These are phyloP conservation scores for Calonectria multiphialidica DNA, from an alignment of 2,329 filamentous ascomycete genomes.

Conservation along the genomic window DNA sequence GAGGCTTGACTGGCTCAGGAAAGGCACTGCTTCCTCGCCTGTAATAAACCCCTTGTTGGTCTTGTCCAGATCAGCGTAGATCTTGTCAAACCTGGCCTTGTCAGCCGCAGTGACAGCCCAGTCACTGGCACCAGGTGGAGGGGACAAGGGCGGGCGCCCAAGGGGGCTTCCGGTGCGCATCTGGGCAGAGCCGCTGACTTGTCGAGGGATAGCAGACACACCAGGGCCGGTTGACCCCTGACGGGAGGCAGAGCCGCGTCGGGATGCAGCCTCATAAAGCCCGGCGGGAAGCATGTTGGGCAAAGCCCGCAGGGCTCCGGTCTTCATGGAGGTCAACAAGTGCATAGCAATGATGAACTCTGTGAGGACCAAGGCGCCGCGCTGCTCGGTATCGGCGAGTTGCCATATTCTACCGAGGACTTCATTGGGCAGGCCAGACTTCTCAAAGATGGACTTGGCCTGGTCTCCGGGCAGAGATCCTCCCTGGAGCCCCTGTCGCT, in stretches of 20 bases:
- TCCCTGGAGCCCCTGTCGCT: conserved; percentile 85
- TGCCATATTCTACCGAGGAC: conserved; percentile 96
- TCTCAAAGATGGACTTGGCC: conserved; percentile 95
- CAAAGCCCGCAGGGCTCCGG: conserved; percentile 81
- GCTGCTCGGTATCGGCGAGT: conserved; percentile 92
- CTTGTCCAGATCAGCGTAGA: conserved; percentile 88
- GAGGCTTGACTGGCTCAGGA: conserved; percentile 92
- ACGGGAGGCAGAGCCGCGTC: conserved; percentile 65
- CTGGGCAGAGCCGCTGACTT: conserved; percentile 80
- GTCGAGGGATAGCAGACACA: conserved; percentile 80
- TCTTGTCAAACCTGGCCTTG: conserved; percentile 87
- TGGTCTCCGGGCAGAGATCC: conserved; percentile 79
- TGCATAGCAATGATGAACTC: conserved; percentile 99
- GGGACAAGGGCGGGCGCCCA: conserved; percentile 61
- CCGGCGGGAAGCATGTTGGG: conserved; percentile 85
- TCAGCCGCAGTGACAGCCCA: conserved; percentile 89
- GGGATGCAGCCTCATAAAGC: conserved; percentile 89
- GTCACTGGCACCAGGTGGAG: conserved; percentile 63
- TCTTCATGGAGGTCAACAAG: conserved; percentile 91
- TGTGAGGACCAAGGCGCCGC: conserved; percentile 85
- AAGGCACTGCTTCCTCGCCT: conserved; percentile 93
- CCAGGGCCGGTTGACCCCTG: conserved; percentile 64
- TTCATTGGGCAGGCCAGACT: conserved; percentile 90
- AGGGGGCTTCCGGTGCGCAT: conserved; percentile 72
- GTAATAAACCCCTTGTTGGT: conserved; percentile 85